Percentiles rank a stretch among this genome's conserved stretches.
Conservation (phyloP, 2,329 filamentous ascomycete species). For the Fusarium siculi region DNA sequence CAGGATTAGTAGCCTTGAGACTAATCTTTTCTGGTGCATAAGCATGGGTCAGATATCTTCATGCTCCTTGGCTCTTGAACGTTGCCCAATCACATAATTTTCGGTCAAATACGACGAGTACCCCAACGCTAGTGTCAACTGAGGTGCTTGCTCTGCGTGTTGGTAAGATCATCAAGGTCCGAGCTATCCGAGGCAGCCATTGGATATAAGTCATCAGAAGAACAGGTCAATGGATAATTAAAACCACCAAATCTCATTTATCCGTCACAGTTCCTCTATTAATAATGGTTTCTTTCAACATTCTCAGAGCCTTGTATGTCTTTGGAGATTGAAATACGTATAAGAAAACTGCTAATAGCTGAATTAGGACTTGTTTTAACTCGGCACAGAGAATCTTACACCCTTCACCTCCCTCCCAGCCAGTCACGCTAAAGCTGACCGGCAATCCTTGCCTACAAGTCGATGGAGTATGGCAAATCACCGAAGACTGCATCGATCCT, state of each 20-base stretch:
- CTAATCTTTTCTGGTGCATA: too few relatives aligned
- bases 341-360: rapidly evolving
- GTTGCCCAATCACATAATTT: background rate
- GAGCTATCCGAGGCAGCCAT: background rate
- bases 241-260: rapidly evolving
- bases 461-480: background rate
- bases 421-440: background rate
- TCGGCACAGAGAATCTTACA: background rate
- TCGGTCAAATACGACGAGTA: background rate
- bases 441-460: background rate
- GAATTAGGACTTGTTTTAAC: rapidly evolving
- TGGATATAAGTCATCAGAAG: background rate
- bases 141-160: background rate
- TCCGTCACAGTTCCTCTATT: rapidly evolving
- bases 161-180: background rate
- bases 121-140: background rate
- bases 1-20: rapidly evolving
- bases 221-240: rapidly evolving
- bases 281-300: background rate
- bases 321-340: rapidly evolving
- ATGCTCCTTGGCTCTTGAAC: background rate
- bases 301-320: background rate
- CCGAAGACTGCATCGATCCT: background rate
- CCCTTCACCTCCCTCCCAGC: rapidly evolving
- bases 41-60: background rate